These are phyloP conservation scores for Phyllostachys edulis DNA, from an alignment of 176 grass and related monocot genomes.

Conservation along the genomic window DNA sequence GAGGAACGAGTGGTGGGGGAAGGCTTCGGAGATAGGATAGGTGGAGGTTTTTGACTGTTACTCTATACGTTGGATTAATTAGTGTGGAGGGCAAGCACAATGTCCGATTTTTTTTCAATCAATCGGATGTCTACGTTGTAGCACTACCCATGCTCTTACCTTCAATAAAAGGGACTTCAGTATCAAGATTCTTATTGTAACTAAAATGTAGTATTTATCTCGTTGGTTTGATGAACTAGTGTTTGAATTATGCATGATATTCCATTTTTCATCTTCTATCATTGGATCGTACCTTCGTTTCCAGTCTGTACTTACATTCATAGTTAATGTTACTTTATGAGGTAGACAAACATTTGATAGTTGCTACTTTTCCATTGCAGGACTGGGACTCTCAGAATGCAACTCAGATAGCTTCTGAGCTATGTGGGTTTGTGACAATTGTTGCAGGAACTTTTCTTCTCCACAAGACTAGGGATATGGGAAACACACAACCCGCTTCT, in stretches of 20 bases:
- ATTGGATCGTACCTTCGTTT: neutral
- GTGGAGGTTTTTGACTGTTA: no score
- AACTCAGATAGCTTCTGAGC: constrained; percentile 62
- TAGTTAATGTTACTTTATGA: neutral
- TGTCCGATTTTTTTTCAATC: no score
- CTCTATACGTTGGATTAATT: no score
- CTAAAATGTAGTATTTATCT: neutral
- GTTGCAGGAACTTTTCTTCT: constrained; percentile 74
- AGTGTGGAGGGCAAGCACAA: no score
- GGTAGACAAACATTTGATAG: constrained; percentile 1
- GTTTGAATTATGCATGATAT: neutral
- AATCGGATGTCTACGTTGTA: no score
- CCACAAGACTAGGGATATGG: constrained; percentile 83
- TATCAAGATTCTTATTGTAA: neutral
- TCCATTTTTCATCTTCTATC: neutral
- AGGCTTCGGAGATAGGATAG: no score
- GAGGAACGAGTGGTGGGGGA: no score
- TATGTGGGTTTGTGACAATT: constrained; percentile 79
- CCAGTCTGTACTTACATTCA: neutral
- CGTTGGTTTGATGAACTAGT: neutral
- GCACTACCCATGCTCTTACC: neutral
- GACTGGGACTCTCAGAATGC: constrained; percentile 69
- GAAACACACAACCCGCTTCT: constrained; percentile 37
- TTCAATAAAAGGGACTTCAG: neutral
- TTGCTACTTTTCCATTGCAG: constrained; percentile 39